phyloP scores from a whole-genome alignment of 1,284 basidiomycete genomes.

The Trichosporon coremiiforme region DNA sequence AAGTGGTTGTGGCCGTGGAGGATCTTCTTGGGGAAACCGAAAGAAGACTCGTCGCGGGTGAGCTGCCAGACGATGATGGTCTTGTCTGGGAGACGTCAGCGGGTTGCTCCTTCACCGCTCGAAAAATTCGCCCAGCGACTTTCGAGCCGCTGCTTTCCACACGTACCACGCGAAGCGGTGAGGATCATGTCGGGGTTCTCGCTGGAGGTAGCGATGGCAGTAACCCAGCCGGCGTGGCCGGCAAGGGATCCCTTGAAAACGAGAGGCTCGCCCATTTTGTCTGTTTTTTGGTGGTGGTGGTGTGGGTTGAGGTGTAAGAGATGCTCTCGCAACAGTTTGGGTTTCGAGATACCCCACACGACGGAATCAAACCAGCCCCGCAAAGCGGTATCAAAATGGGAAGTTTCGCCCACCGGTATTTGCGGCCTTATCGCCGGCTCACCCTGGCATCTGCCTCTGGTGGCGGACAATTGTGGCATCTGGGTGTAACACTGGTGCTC shows the following conservation, averaged over 20 bases:
- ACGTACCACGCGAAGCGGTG: conserved; percentile 90
- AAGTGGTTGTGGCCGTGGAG: conserved; percentile 99
- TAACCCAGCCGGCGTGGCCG: conserved; percentile 96
- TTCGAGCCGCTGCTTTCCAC: neutral
- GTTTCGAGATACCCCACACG: conserved; percentile 10
- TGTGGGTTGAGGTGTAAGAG: conserved; percentile 10
- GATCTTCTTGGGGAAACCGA: conserved; percentile 95
- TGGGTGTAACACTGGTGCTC: no score
- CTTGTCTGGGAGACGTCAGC: conserved; percentile 71
- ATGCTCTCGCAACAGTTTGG: conserved; percentile 7
- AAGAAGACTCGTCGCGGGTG: conserved; percentile 85
- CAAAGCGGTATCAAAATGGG: neutral
- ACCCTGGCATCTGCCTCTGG: neutral
- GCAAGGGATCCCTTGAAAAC: conserved; percentile 89
- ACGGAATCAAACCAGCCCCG: conserved; percentile 3
- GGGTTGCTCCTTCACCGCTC: neutral
- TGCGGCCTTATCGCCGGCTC: neutral
- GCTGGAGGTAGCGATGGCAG: conserved; percentile 92
- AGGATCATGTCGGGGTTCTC: conserved; percentile 97
- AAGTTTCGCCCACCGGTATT: neutral
- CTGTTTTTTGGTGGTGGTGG: conserved; percentile 22
- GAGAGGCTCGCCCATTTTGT: conserved; percentile 76
- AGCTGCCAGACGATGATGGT: conserved; percentile 99
- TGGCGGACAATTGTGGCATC: neutral
- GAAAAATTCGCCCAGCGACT: conserved; percentile 1